A percentile compares a stretch with the other conserved stretches of the same genome.
Conservation (phyloP, 139 green algal genomes). For the Coccomyxa sp. region DNA sequence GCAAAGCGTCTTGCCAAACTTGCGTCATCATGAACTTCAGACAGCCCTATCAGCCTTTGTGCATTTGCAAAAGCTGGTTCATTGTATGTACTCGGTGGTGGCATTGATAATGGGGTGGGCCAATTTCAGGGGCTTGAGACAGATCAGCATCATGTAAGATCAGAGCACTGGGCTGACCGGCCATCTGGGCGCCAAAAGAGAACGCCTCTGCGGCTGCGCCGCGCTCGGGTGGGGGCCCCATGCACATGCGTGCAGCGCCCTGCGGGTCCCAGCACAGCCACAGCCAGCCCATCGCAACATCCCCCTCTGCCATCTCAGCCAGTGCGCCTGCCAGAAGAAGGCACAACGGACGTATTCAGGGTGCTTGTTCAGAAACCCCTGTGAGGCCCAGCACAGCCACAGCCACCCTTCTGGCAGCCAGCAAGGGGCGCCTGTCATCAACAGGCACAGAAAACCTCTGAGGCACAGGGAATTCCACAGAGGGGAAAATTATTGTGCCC, state of each 20-base stretch:
- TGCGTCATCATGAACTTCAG: too few relatives aligned
- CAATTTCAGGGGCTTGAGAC: too few relatives aligned
- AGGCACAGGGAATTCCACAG: too few relatives aligned
- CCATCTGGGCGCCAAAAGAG: conserved; percentile 29
- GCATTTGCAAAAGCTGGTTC: too few relatives aligned
- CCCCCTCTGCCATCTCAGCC: not conserved
- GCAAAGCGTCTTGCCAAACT: too few relatives aligned
- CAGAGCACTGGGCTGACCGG: not conserved
- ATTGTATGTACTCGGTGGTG: too few relatives aligned
- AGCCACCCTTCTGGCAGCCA: conserved; percentile 46
- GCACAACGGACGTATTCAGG: too few relatives aligned
- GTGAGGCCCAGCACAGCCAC: conserved; percentile 69
- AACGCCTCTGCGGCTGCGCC: conserved; percentile 36
- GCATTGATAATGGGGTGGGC: too few relatives aligned
- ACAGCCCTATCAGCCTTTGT: too few relatives aligned
- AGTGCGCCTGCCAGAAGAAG: not conserved
- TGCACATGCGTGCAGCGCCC: conserved; percentile 30
- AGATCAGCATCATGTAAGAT: conserved; percentile 21
- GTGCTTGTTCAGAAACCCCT: not conserved
- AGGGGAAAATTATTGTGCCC: too few relatives aligned
- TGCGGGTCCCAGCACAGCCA: conserved; percentile 69
- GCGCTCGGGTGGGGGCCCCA: conserved; percentile 21
- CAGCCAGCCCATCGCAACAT: conserved; percentile 48
- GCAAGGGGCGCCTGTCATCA: too few relatives aligned
- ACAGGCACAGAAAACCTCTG: too few relatives aligned